Percentiles rank a stretch among this genome's conserved stretches.
Evolutionary conservation across 345 rosid genomes (phyloP).

Genomic region (Lepidium aucheri): DNA sequence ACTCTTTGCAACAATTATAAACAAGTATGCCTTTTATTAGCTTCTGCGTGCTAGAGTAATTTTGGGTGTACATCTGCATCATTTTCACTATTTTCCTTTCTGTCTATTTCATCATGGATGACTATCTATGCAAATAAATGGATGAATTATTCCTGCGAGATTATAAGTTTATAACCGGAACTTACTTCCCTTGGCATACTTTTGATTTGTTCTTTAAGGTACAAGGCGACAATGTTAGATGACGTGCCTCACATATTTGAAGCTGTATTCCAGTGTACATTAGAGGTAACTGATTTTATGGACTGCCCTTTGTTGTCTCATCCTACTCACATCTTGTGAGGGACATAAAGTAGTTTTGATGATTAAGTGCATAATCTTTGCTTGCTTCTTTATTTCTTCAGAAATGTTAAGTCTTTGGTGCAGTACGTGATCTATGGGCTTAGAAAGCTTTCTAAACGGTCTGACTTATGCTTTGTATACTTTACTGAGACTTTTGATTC

Average conservation of each 20-base stretch:
- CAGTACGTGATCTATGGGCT: background rate
- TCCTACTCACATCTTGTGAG: too few species aligned
- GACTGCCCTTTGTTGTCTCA: background rate
- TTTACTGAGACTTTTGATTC: background rate
- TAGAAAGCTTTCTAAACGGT: background rate
- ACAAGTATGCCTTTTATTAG: constrained; percentile 51
- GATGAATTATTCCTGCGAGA: constrained; percentile 38
- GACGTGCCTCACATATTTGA: constrained; percentile 97
- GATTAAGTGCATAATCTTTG: background rate
- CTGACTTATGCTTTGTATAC: background rate
- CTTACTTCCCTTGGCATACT: constrained; percentile 4
- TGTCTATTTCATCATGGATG: background rate
- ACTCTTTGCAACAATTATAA: constrained; percentile 94
- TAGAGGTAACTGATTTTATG: constrained; percentile 52
- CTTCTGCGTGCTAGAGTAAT: background rate
- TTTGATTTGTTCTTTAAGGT: constrained; percentile 39
- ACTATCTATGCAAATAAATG: constrained; percentile 21
- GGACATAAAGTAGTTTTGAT: too few species aligned
- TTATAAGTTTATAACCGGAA: background rate
- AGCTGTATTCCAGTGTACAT: constrained; percentile 96
- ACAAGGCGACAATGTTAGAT: constrained; percentile 87
- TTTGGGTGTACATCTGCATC: background rate
- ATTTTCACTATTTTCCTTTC: background rate
- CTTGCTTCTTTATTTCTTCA: background rate
- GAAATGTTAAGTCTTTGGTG: background rate